Conservation (phyloP, 257 asterid species). For the Solanum pinnatisectum region DNA sequence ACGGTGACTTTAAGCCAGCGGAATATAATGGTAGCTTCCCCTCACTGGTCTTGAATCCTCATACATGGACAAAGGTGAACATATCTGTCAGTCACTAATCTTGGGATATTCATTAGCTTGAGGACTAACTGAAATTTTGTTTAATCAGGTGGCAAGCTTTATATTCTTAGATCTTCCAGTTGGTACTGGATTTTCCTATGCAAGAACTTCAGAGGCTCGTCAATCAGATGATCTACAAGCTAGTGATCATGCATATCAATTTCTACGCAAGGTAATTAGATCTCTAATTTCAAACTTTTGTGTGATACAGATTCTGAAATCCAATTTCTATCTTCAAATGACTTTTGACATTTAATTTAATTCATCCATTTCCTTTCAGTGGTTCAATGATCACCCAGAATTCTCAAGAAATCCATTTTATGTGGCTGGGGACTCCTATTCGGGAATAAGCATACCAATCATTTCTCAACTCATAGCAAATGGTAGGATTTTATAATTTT, state of each 20-base stretch:
- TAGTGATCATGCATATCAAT: slow-evolving; percentile 2
- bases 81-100: neutral
- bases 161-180: slow-evolving; percentile 4
- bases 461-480: slow-evolving; percentile 7
- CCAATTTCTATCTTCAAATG: neutral
- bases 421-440: slow-evolving; percentile 9
- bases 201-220: slow-evolving; percentile 8
- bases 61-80: slow-evolving; percentile 1
- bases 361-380: neutral
- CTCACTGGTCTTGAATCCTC: neutral
- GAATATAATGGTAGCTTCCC: slow-evolving; percentile 10
- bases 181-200: slow-evolving; percentile 3
- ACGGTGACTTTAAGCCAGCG: neutral
- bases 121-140: neutral
- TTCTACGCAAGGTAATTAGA: slow-evolving; percentile 4
- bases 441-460: slow-evolving; percentile 10
- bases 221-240: neutral
- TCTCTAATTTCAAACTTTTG: neutral
- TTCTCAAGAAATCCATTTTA: slow-evolving; percentile 4
- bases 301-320: neutral
- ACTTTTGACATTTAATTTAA: neutral
- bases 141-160: neutral
- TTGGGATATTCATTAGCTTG: neutral
- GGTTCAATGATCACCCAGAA: slow-evolving; percentile 10
- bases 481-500: neutral